Conservation (phyloP, 495 filamentous ascomycete genomes). For the Neurospora intermedia region DNA sequence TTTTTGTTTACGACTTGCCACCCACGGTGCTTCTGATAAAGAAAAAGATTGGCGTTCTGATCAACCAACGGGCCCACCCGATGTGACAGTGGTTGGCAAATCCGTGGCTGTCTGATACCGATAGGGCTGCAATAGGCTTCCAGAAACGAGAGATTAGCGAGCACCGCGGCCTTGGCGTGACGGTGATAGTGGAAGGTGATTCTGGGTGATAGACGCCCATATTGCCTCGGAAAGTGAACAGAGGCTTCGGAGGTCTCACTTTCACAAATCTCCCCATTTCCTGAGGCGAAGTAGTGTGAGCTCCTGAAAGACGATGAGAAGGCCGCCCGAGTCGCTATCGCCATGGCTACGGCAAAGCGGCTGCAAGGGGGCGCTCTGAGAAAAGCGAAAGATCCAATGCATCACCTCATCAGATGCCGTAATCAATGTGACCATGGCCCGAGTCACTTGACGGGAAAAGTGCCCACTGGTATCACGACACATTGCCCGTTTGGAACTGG, state of each 20-base stretch:
- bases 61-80: neutral
- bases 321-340: neutral
- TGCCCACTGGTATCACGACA: neutral
- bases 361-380: neutral
- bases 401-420: neutral
- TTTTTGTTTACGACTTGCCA: neutral
- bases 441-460: neutral
- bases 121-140: neutral
- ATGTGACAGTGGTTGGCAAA: neutral
- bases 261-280: neutral
- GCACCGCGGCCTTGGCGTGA: neutral
- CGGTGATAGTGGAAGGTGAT: neutral
- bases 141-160: neutral
- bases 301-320: neutral
- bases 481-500: neutral
- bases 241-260: neutral
- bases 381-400: neutral
- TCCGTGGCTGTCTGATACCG: neutral
- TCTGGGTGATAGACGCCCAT: neutral
- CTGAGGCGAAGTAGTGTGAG: neutral
- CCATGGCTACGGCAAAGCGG: neutral
- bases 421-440: neutral
- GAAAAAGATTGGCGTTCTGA: neutral
- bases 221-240: neutral
- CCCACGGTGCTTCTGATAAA: neutral